Percentiles rank a stretch among this genome's conserved stretches.
These are phyloP conservation scores for Fusarium keratoplasticum DNA, from an alignment of 2,329 filamentous ascomycete genomes.

Conservation along the genomic window DNA sequence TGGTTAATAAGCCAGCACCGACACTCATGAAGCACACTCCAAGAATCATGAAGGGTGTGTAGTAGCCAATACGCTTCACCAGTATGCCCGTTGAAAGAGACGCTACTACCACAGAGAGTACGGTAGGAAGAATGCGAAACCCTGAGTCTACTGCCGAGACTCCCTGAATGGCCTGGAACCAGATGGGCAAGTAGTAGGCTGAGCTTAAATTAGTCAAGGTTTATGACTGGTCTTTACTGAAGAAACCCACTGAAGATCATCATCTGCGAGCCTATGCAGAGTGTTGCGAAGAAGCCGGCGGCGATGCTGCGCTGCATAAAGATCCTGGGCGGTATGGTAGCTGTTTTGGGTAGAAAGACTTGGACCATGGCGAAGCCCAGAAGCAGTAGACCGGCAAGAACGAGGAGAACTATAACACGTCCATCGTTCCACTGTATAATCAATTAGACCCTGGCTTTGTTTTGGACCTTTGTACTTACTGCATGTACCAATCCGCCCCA, in stretches of 20 bases:
- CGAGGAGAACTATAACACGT: slow-evolving; percentile 58
- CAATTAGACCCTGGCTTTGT: neutral
- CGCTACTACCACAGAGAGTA: slow-evolving; percentile 43
- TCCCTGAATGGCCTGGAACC: slow-evolving; percentile 61
- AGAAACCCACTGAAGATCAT: slow-evolving; percentile 27
- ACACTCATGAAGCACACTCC: slow-evolving; percentile 48
- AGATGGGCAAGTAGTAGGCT: slow-evolving; percentile 62
- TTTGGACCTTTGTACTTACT: slow-evolving; percentile 24
- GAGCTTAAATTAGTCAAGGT: no score
- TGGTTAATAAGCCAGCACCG: slow-evolving; percentile 57
- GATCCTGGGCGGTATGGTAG: slow-evolving; percentile 56
- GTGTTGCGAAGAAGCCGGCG: slow-evolving; percentile 46
- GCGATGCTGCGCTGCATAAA: slow-evolving; percentile 55
- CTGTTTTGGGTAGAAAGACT: slow-evolving; percentile 48
- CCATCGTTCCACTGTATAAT: slow-evolving; percentile 53
- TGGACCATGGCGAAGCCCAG: slow-evolving; percentile 55
- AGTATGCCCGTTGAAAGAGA: slow-evolving; percentile 42
- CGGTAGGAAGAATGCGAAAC: slow-evolving; percentile 44
- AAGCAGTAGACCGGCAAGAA: slow-evolving; percentile 54
- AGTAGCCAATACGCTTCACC: slow-evolving; percentile 52
- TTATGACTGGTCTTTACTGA: no score
- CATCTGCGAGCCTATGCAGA: slow-evolving; percentile 44
- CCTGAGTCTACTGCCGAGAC: slow-evolving; percentile 45
- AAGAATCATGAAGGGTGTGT: slow-evolving; percentile 54
- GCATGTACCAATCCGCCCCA: slow-evolving; percentile 56